Evolutionary conservation across 805 yeast genomes (phyloP).

Genomic region (Barnettozyma sucrosica): DNA sequence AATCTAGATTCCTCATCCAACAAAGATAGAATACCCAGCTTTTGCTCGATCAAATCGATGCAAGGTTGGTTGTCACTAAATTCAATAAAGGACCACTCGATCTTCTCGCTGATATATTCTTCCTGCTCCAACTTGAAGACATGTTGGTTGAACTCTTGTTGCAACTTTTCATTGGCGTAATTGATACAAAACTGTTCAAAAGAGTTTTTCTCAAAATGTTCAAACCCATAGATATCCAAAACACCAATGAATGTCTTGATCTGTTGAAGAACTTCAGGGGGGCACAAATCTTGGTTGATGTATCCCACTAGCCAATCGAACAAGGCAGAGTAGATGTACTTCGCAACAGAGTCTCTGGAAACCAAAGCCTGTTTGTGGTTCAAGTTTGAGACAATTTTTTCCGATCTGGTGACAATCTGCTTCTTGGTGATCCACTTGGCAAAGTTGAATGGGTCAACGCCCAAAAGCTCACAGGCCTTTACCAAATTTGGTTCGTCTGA

Average conservation of each 20-base stretch:
- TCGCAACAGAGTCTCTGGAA: conserved; percentile 95
- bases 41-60: conserved; percentile 84
- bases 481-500: conserved; percentile 83
- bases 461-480: conserved; percentile 79
- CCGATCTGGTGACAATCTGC: conserved; percentile 88
- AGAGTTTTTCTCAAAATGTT: conserved; percentile 89
- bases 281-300: conserved; percentile 77
- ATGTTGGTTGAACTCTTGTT: conserved; percentile 95
- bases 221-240: conserved; percentile 95
- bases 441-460: conserved; percentile 65
- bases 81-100: conserved; percentile 95
- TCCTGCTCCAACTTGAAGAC: conserved; percentile 96
- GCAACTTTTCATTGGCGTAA: conserved; percentile 93
- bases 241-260: conserved; percentile 85
- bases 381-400: conserved; percentile 80
- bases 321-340: conserved; percentile 84
- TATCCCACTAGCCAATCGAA: conserved; percentile 93
- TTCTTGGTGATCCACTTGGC: conserved; percentile 91
- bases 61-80: conserved; percentile 97
- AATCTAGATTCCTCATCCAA: conserved; percentile 93
- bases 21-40: conserved; percentile 79
- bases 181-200: conserved; percentile 97
- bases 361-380: conserved; percentile 80
- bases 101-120: conserved; percentile 85
- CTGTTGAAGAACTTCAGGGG: conserved; percentile 55